Percentiles rank a stretch among this genome's conserved stretches.
phyloP scores from a whole-genome alignment of 1,284 basidiomycete species.

The Pseudozyma thailandica region DNA sequence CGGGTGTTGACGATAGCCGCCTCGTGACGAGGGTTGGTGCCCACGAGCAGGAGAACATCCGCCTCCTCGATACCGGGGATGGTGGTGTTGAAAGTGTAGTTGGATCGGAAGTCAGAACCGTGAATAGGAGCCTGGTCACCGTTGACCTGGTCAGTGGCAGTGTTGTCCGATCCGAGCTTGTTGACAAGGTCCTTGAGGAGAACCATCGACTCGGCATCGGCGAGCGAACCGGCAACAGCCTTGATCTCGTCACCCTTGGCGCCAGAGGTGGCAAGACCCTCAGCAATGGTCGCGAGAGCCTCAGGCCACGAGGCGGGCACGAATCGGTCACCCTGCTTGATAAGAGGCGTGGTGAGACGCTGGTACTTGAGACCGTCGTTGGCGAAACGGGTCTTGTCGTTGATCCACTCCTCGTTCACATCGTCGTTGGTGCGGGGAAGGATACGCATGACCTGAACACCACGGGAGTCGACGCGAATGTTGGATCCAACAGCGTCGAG shows the following conservation, averaged over 20 bases:
- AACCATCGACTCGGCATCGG: slow-evolving; percentile 93
- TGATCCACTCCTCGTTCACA: slow-evolving; percentile 99
- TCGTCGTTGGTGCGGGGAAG: slow-evolving; percentile 97
- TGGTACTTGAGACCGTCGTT: slow-evolving; percentile 96
- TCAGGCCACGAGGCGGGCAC: slow-evolving; percentile 92
- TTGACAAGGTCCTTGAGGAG: slow-evolving; percentile 94
- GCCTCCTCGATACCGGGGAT: slow-evolving; percentile 91
- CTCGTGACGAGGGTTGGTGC: slow-evolving; percentile 97
- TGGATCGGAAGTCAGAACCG: slow-evolving; percentile 90
- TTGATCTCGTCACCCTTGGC: slow-evolving; percentile 96
- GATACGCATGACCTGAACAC: slow-evolving; percentile 95
- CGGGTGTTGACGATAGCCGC: slow-evolving; percentile 97
- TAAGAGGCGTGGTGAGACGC: slow-evolving; percentile 88
- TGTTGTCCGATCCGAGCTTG: slow-evolving; percentile 94
- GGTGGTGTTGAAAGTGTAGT: slow-evolving; percentile 96
- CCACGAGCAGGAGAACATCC: slow-evolving; percentile 91
- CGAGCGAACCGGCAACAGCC: slow-evolving; percentile 89
- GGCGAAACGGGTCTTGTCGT: slow-evolving; percentile 97
- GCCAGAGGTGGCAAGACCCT: slow-evolving; percentile 82
- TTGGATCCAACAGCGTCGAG: slow-evolving; percentile 97
- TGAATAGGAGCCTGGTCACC: slow-evolving; percentile 77
- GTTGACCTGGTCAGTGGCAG: slow-evolving; percentile 79
- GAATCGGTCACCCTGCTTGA: slow-evolving; percentile 92
- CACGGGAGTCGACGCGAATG: slow-evolving; percentile 95
- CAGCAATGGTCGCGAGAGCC: slow-evolving; percentile 81